Conservation (phyloP, 2,329 filamentous ascomycete species). For the Aspergillus sp. region DNA sequence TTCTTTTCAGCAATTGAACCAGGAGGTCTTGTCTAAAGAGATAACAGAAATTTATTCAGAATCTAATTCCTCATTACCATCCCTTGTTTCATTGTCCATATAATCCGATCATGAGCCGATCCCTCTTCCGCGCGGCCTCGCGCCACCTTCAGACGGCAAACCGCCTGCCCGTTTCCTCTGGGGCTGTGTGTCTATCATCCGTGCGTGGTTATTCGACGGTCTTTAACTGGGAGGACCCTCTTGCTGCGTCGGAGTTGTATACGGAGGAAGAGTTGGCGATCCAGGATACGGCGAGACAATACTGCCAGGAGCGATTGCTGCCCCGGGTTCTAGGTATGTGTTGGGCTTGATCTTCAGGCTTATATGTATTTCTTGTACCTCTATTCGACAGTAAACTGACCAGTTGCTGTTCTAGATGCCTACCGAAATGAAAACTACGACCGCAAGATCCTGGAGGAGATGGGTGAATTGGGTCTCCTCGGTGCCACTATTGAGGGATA, state of each 20-base stretch:
- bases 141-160: conserved; percentile 22
- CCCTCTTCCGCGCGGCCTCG: conserved; percentile 25
- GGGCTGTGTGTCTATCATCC: conserved; percentile 7
- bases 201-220: conserved; percentile 30
- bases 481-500: conserved; percentile 84
- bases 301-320: conserved; percentile 84
- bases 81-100: background rate
- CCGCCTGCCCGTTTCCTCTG: conserved; percentile 12
- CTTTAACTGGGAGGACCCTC: conserved; percentile 92
- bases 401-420: conserved; percentile 55
- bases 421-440: conserved; percentile 87
- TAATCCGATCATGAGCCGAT: conserved; percentile 26
- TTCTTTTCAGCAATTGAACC: too few relatives aligned
- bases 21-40: too few relatives aligned
- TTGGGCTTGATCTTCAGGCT: too few relatives aligned
- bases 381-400: background rate
- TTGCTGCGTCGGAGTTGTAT: conserved; percentile 67
- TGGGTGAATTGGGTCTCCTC: conserved; percentile 86
- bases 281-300: conserved; percentile 82
- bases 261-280: conserved; percentile 91
- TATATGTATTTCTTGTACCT: too few relatives aligned
- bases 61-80: too few relatives aligned
- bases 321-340: conserved; percentile 77
- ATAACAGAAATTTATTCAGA: too few relatives aligned
- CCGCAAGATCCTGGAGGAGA: conserved; percentile 77